A percentile compares a stretch with the other conserved stretches of the same genome.
These are phyloP conservation scores for Chlamydomonas urium DNA, from an alignment of 139 green algal genomes.

Conservation along the genomic window DNA sequence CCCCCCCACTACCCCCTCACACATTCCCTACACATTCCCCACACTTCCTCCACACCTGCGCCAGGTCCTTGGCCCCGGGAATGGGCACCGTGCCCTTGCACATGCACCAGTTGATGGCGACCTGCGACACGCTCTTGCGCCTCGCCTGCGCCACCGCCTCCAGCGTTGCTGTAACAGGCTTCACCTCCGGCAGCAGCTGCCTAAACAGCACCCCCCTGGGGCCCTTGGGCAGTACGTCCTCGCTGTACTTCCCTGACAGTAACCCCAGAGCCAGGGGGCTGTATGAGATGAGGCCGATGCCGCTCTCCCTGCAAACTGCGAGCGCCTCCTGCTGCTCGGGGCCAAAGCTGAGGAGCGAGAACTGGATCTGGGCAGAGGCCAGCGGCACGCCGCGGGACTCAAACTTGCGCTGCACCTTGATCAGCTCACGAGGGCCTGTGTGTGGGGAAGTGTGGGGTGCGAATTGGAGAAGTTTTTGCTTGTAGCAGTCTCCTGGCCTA, in stretches of 20 bases:
- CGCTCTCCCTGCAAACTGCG: conserved; percentile 78
- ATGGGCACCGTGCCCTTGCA: conserved; percentile 92
- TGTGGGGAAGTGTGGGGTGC: not conserved
- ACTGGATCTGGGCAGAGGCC: conserved; percentile 87
- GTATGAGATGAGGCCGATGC: conserved; percentile 89
- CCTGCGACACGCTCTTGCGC: conserved; percentile 20
- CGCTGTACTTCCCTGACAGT: conserved; percentile 76
- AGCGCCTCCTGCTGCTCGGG: conserved; percentile 56
- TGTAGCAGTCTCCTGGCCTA: too few species aligned
- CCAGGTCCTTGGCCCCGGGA: conserved; percentile 81
- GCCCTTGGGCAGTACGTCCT: conserved; percentile 50
- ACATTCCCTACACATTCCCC: too few species aligned
- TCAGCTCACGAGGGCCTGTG: conserved; percentile 63
- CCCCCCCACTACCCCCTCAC: too few species aligned
- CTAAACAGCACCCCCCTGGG: conserved; percentile 74
- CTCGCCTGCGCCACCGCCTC: not conserved
- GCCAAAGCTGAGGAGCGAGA: conserved; percentile 73
- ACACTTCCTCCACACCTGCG: conserved; percentile 57
- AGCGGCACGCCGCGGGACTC: conserved; percentile 70
- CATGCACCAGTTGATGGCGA: conserved; percentile 96
- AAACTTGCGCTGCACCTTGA: conserved; percentile 63
- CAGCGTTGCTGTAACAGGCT: conserved; percentile 23
- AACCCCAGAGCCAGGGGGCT: conserved; percentile 83
- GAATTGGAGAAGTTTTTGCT: too few species aligned
- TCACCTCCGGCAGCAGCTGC: conserved; percentile 72